Base-by-base conservation (phyloP, 345 rosid species). In the Euphorbia lathyris region DNA sequence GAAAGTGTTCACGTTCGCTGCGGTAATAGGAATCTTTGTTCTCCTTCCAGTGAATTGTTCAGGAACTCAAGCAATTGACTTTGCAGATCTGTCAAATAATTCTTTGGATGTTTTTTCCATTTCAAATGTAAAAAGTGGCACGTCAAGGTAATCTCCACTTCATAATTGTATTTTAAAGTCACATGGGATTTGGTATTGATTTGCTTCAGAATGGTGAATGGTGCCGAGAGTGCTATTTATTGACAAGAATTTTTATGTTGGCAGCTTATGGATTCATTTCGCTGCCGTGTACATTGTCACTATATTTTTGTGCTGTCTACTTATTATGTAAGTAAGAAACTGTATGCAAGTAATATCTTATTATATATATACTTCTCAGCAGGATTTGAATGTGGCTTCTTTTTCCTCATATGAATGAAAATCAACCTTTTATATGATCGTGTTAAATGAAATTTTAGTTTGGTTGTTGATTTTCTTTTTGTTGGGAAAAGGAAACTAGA, bases 241-340 rank as follows among this genome's bases (percentile, higher is more conserved):
- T 52, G 20, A 53, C 22, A 32, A 32, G 38, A 17, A 71, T 71
- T 19, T 38, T 40, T 34, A 40, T 71, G 59, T 19, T 74, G 70
- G 67, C 83, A 94, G 98, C 90, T 88, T 94, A 66, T 94, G 98
- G 98, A 69, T 90, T 85, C 98, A 94, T 85, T 94, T 94, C 68
- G 69, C 79, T 63, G 88, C 92, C 70, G 89, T 90, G 60, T 94
- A 94, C 80, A 69, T 81, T 67, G 83, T 91, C 68, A 86, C 98
- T 66, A 82, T 71, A 66, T 90, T 85, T 61, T 83, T 90, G 68
- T 94, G 96, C 74, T 85, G 52, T 76, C 91, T 90, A 47, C 98
- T 94, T 91, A 87, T 77, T 76, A 77, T 70, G 97, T 94, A 80
- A 90, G 93, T 74, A 16, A 55, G 27, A 66, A 65, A 51, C 43